These are phyloP conservation scores for Xylaria sp. DNA, from an alignment of 2,329 filamentous ascomycete species.

Conservation along the genomic window DNA sequence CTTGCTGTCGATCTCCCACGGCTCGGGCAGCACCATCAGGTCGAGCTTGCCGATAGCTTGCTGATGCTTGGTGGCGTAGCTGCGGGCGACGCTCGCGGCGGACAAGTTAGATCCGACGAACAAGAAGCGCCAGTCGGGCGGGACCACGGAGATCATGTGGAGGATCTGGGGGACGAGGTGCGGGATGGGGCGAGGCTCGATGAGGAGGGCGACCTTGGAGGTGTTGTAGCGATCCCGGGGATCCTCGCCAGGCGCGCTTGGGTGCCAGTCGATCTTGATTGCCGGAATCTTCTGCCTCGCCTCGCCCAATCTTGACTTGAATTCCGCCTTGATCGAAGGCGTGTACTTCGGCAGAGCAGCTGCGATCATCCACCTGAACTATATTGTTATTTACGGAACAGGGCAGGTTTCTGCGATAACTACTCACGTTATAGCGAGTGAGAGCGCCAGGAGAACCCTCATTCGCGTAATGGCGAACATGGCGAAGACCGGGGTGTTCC, in stretches of 20 bases:
- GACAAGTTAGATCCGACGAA: constrained; percentile 56
- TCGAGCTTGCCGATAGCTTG: constrained; percentile 55
- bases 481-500: not conserved
- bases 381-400: constrained; percentile 3
- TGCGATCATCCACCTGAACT: constrained; percentile 51
- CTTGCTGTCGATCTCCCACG: constrained; percentile 50
- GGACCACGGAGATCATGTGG: constrained; percentile 56
- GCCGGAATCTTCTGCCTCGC: constrained; percentile 40
- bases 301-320: constrained; percentile 44
- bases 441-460: constrained; percentile 40
- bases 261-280: constrained; percentile 40
- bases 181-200: constrained; percentile 51
- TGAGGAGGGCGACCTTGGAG: constrained; percentile 56
- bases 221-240: constrained; percentile 46
- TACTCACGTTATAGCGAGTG: constrained; percentile 44
- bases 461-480: constrained; percentile 40
- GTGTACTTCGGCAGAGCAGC: constrained; percentile 48
- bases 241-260: constrained; percentile 13
- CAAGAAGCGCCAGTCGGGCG: constrained; percentile 57
- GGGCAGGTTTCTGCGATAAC: not conserved
- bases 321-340: constrained; percentile 44
- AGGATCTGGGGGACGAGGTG: constrained; percentile 53
- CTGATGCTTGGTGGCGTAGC: constrained; percentile 52
- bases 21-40: constrained; percentile 50
- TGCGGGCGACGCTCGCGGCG: constrained; percentile 47